Base-by-base conservation (phyloP, 768 basidiomycete species). In the Trametes sanguinea region DNA sequence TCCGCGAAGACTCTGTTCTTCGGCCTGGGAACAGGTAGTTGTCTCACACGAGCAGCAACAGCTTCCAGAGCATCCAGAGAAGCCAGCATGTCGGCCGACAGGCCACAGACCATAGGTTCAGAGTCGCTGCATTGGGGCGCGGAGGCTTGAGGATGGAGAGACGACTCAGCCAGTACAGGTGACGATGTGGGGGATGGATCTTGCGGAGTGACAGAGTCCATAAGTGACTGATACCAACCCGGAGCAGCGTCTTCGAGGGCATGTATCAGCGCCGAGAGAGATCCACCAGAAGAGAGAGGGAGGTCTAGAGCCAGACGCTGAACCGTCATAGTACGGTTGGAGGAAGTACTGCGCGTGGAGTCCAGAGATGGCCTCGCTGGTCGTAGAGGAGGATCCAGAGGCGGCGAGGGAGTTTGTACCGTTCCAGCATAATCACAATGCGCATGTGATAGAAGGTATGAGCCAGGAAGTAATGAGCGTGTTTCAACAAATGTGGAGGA, bases 161-260 rank as follows among this genome's bases (percentile, higher is more conserved):
- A 37, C 6, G 35, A 37, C 35, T 37, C 35, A 11, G 35, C 35
- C 35, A 37, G 16, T n/a, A n/a, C 11, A 39, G 4, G 17, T 14
- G 54, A 10, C 4, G 42, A 5, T 6, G 33, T 17, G 30, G 16
- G 32, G 17, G 53, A 48, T 1, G 29, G 45, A 3, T 43, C 52
- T 22, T 32, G 53, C 3, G 63, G 54, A 10, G 37, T 22, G 6
- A 53, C 63, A 27, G 53, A 55, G 3, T 64, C 63, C 63, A 64
- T 64, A 42, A 64, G 63, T 27, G 63, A 64, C 22, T 60, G 57
- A 33, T 64, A 64, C 63, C 63, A 64, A 33, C 63, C 63, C 45
- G 63, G 63, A 9, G 63, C 58, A 7, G 63, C 58, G 14, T 64
- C 63, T 42, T 64, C 63, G 9, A 64, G 43, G 5, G 63, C 63